A percentile compares a stretch with the other conserved stretches of the same genome.
phyloP scores from a whole-genome alignment of 495 filamentous ascomycete genomes.

The Penicillium verhagenii region DNA sequence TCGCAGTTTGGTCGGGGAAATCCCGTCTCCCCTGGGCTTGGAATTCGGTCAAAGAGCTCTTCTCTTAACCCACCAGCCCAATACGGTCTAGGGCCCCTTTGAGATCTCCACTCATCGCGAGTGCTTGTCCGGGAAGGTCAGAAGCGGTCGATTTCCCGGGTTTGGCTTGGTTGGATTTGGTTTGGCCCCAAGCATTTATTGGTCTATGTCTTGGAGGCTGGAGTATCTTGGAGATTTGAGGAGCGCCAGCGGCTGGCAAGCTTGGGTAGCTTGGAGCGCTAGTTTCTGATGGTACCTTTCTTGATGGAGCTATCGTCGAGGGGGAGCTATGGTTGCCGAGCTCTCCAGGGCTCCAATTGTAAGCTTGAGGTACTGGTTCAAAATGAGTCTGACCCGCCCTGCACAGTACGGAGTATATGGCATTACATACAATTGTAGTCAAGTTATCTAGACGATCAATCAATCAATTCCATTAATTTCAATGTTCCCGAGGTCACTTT shows the following conservation, averaged over 20 bases:
- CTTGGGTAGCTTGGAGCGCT: not conserved
- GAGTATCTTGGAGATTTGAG: not conserved
- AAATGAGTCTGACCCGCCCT: not conserved
- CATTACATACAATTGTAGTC: too few relatives aligned
- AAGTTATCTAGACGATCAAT: too few relatives aligned
- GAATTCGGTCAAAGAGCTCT: not conserved
- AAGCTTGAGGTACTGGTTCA: not conserved
- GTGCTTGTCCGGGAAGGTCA: not conserved
- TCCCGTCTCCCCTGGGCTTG: not conserved
- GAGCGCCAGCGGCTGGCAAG: not conserved
- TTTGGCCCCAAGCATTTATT: not conserved
- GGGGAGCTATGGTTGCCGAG: not conserved
- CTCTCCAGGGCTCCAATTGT: too few relatives aligned
- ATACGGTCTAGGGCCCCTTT: not conserved
- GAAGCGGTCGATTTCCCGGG: not conserved
- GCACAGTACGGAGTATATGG: too few relatives aligned
- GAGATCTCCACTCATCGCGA: not conserved
- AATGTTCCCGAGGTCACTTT: too few relatives aligned
- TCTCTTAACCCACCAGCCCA: not conserved
- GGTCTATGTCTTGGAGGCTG: not conserved
- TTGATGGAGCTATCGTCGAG: not conserved
- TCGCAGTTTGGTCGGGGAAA: slow-evolving; percentile 3
- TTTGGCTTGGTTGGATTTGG: too few relatives aligned
- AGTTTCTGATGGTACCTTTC: too few relatives aligned
- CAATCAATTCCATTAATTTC: too few relatives aligned